Percentiles rank a stretch among this genome's conserved stretches.
phyloP scores from a whole-genome alignment of 176 grass and related monocot genomes.

The Triticum dicoccoides region DNA sequence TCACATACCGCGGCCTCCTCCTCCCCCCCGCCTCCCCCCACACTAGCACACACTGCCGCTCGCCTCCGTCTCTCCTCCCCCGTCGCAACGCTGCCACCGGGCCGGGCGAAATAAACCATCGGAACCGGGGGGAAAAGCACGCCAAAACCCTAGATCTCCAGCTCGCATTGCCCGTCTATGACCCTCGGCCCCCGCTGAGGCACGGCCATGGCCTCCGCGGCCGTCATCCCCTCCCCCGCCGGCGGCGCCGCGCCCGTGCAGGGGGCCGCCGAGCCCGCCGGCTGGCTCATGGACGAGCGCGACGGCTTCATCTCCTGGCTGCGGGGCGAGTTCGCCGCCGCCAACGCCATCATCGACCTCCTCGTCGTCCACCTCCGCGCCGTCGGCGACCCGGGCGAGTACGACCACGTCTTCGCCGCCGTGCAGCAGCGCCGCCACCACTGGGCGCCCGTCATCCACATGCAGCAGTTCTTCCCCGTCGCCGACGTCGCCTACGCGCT shows the following conservation, averaged over 20 bases:
- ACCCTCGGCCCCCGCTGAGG: conserved; percentile 17
- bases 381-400: conserved; percentile 62
- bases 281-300: conserved; percentile 59
- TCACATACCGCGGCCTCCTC: background rate
- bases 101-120: background rate
- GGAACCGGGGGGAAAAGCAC: background rate
- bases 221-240: conserved; percentile 20
- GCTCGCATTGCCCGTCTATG: conserved; percentile 41
- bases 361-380: conserved; percentile 66
- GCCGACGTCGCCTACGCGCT: conserved; percentile 64
- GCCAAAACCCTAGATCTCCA: conserved; percentile 83
- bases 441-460: conserved; percentile 80
- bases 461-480: conserved; percentile 95
- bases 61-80: background rate
- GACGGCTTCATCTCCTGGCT: conserved; percentile 94
- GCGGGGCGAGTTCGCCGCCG: conserved; percentile 84
- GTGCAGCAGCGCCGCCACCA: conserved; percentile 81
- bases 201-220: conserved; percentile 47
- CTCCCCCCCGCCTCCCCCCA: background rate
- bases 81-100: background rate
- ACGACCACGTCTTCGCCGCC: conserved; percentile 53
- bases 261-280: background rate
- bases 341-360: conserved; percentile 86
- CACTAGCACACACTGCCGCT: background rate
- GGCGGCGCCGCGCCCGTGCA: background rate